phyloP scores from a whole-genome alignment of 2,329 filamentous ascomycete species.

The Botrytis squamosa region DNA sequence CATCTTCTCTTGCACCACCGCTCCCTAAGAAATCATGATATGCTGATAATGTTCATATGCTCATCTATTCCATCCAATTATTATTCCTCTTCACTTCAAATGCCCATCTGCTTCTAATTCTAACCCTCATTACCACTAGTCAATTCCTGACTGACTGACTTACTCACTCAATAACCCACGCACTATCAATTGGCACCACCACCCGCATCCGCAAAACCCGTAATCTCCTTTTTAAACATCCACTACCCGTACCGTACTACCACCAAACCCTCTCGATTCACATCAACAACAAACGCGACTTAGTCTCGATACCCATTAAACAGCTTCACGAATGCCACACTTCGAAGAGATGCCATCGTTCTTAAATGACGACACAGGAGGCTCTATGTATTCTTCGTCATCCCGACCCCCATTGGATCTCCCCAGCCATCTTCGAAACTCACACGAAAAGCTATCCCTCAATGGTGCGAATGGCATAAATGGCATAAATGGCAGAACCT shows the following conservation, averaged over 20 bases:
- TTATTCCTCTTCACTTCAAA: constrained; percentile 15
- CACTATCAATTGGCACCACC: constrained; percentile 5
- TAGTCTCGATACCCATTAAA: constrained; percentile 30
- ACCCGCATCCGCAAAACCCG: constrained; percentile 14
- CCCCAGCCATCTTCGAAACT: constrained; percentile 41
- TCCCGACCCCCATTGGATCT: constrained; percentile 37
- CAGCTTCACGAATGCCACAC: constrained; percentile 42
- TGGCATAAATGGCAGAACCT: constrained; percentile 32
- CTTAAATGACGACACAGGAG: constrained; percentile 45
- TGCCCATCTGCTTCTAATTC: background rate
- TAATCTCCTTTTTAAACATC: constrained; percentile 16
- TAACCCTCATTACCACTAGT: background rate
- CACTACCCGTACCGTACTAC: background rate
- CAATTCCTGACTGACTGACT: background rate
- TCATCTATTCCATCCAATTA: constrained; percentile 27
- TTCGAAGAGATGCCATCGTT: constrained; percentile 52
- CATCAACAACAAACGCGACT: constrained; percentile 29
- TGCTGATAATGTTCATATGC: constrained; percentile 4
- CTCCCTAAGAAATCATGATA: constrained; percentile 23
- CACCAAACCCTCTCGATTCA: constrained; percentile 4
- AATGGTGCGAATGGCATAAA: constrained; percentile 16
- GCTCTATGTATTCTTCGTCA: constrained; percentile 34
- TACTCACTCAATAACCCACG: background rate
- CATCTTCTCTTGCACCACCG: background rate
- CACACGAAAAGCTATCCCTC: constrained; percentile 37